Conservation (phyloP, 2,329 filamentous ascomycete species). For the Sordariomycetes sp. region DNA sequence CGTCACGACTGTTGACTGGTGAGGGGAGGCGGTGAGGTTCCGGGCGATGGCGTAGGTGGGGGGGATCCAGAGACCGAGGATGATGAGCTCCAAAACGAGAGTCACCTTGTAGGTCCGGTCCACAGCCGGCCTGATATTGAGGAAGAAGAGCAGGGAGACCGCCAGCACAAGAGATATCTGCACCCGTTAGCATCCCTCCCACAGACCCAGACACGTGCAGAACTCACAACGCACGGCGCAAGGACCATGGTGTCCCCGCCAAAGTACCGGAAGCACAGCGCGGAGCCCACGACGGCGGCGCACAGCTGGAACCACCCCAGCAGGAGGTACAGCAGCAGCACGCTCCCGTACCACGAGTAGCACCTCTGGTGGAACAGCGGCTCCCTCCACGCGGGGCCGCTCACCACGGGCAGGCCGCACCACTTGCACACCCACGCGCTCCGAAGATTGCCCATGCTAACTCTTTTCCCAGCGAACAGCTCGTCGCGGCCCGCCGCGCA, state of each 20-base stretch:
- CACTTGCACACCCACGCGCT: constrained; percentile 29
- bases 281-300: constrained; percentile 21
- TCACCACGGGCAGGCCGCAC: constrained; percentile 28
- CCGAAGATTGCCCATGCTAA: constrained; percentile 22
- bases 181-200: not conserved
- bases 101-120: constrained; percentile 27
- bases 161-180: constrained; percentile 25
- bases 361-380: constrained; percentile 29
- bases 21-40: constrained; percentile 7
- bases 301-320: constrained; percentile 26
- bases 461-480: constrained; percentile 22
- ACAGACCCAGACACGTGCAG: not conserved
- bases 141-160: constrained; percentile 21
- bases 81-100: constrained; percentile 20
- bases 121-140: constrained; percentile 18
- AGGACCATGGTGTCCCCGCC: constrained; percentile 17
- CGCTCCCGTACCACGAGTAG: constrained; percentile 24
- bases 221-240: constrained; percentile 22
- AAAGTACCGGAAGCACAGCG: constrained; percentile 27
- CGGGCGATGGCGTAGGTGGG: constrained; percentile 14
- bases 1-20: constrained; percentile 15
- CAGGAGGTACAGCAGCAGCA: constrained; percentile 24
- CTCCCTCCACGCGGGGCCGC: constrained; percentile 17
- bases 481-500: constrained; percentile 24
- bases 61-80: constrained; percentile 14